Conservation (phyloP, 331 rosid genomes). For the Erythrophleum ivorense region DNA sequence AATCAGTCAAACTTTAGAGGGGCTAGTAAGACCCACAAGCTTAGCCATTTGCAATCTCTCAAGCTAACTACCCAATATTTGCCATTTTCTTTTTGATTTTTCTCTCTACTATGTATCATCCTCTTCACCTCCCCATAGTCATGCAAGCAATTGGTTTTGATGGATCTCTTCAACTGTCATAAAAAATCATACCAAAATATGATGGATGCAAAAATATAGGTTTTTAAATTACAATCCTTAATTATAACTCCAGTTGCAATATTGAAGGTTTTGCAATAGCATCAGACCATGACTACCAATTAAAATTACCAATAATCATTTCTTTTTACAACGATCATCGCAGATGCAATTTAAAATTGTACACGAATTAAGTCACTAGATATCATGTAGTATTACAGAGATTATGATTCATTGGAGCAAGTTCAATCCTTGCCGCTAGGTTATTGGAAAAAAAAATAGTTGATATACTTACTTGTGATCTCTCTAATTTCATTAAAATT, state of each 20-base stretch:
- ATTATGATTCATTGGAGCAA: too few relatives aligned
- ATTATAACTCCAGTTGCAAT: background rate
- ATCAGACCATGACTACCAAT: too few relatives aligned
- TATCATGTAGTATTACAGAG: too few relatives aligned
- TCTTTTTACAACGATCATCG: background rate
- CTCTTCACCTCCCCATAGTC: background rate
- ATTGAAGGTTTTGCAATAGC: background rate
- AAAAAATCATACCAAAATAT: background rate
- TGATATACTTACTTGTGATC: too few relatives aligned
- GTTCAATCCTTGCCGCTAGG: background rate
- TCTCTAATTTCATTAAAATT: too few relatives aligned
- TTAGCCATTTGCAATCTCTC: background rate
- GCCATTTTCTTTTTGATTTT: background rate
- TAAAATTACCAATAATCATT: too few relatives aligned
- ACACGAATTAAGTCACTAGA: too few relatives aligned
- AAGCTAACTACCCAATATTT: background rate
- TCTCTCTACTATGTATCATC: background rate
- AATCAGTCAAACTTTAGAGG: background rate
- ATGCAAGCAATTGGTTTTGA: background rate
- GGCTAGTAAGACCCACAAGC: background rate
- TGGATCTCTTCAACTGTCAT: background rate
- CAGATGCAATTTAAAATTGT: background rate
- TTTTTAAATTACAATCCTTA: background rate
- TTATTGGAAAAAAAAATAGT: too few relatives aligned
- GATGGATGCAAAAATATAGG: background rate